Evolutionary conservation across 2,329 filamentous ascomycete species (phyloP), one percentile per base, ranked within the genome.

Genomic region (Bisporella sp.): DNA sequence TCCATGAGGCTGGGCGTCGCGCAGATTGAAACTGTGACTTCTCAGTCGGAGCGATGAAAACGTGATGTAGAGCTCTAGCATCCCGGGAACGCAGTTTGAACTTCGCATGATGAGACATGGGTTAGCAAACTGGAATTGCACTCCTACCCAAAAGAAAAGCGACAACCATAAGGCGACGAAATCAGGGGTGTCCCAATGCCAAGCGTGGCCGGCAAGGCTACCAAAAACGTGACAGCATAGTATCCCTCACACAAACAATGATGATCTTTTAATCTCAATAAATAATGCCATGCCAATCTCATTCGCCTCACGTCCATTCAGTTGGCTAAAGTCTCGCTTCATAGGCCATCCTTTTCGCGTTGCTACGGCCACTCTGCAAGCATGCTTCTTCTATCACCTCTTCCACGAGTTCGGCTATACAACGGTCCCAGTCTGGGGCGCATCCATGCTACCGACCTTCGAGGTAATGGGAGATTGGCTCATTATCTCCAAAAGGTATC

Each of bases 381-480:
- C 70, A 49, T 61, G 76, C 39, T 69, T 73, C 47, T 60, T 74
- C 41, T 63, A 65, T 30, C 79, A 83, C 64, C 64, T 81, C n/a
- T 63, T 75, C 52, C 68, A 65, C 62, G 76, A 80, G 41, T 84
- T 93, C 69, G 71, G 81, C 60, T 79, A 81, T 69, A 74, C 74
- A 55, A 62, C 84, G 57, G 76, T 77, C 21, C 68, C 73, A 4
- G 82, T 82, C 12, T 73, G 74, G 30, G 92, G 92, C 2, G 82
- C 89, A 4, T 92, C 87, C 13, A 97, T 97, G 93, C 78, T 93
- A 46, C 92, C 92, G 6, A 96, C 89, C 0, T 82, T 96, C 54
- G 73, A 76, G 29, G 73, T 82, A 1, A 68, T 73, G 6, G 84
- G 83, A 50, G 85, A 92, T 63, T 82, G 74, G 67, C 74, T 92